These are phyloP conservation scores for Zychaea mexicana DNA, from an alignment of 371 early-diverging fungal species.

Conservation along the genomic window DNA sequence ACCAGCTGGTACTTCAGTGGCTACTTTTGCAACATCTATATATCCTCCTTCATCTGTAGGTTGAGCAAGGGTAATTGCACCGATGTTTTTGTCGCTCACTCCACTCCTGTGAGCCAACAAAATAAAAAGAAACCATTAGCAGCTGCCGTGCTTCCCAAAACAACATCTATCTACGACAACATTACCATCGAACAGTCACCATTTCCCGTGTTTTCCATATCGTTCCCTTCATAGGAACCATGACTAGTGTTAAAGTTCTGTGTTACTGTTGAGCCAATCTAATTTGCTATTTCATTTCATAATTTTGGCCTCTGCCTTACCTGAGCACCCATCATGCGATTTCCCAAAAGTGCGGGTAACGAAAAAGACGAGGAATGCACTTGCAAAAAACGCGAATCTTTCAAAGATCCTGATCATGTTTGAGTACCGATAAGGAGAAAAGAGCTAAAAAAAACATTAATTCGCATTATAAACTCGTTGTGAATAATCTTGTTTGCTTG, in stretches of 20 bases:
- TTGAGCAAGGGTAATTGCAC: conserved; percentile 3
- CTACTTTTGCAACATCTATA: conserved; percentile 7
- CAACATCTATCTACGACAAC: background rate
- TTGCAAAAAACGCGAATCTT: too few species aligned
- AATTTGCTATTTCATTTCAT: too few species aligned
- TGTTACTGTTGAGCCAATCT: too few species aligned
- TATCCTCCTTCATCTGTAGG: background rate
- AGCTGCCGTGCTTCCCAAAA: background rate
- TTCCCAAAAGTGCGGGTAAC: too few species aligned
- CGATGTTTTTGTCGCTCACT: background rate
- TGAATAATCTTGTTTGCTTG: too few species aligned
- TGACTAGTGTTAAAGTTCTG: background rate
- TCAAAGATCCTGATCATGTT: too few species aligned
- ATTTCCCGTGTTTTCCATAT: conserved; percentile 13
- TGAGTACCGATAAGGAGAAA: too few species aligned
- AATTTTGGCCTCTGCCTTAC: too few species aligned
- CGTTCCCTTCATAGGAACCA: conserved; percentile 14
- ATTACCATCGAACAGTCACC: conserved; percentile 8
- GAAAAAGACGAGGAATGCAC: too few species aligned
- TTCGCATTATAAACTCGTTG: too few species aligned
- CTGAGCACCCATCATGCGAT: too few species aligned
- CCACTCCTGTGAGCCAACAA: background rate
- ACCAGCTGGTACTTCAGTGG: background rate
- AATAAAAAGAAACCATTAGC: background rate
- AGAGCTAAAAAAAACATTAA: too few species aligned